A percentile compares a stretch with the other conserved stretches of the same genome.
These are phyloP conservation scores for Endogone sp. DNA, from an alignment of 192 early-diverging fungal genomes.

Conservation along the genomic window DNA sequence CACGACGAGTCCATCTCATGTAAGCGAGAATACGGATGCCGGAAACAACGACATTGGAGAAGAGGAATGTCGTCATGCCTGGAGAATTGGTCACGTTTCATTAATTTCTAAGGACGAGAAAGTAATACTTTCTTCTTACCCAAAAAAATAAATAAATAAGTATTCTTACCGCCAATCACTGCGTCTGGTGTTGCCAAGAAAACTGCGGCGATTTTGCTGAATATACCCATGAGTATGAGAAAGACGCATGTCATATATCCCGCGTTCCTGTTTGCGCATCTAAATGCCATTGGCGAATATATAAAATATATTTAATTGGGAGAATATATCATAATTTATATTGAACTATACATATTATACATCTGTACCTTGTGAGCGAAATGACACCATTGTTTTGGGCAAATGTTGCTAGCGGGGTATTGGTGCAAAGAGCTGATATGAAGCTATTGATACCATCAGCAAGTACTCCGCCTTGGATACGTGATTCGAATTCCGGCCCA, in stretches of 20 bases:
- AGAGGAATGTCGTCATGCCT: constrained; percentile 47
- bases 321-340: too few species aligned
- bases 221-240: constrained; percentile 47
- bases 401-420: constrained; percentile 48
- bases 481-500: constrained; percentile 47
- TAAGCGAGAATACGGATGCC: constrained; percentile 50
- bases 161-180: constrained; percentile 35
- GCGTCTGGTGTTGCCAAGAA: constrained; percentile 41
- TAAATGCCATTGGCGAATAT: too few species aligned
- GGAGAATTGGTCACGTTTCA: too few species aligned
- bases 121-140: too few species aligned
- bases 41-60: constrained; percentile 48
- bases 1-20: constrained; percentile 50
- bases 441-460: constrained; percentile 42
- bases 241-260: constrained; percentile 51
- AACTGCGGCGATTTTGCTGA: constrained; percentile 46
- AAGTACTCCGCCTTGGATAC: constrained; percentile 49
- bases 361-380: constrained; percentile 28
- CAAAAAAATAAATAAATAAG: not conserved
- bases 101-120: too few species aligned
- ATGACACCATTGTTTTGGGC: constrained; percentile 59
- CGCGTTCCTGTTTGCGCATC: constrained; percentile 48
- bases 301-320: too few species aligned
- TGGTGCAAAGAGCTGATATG: constrained; percentile 37
- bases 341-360: too few species aligned